A percentile compares a stretch with the other conserved stretches of the same genome.
phyloP scores from a whole-genome alignment of 2,329 filamentous ascomycete genomes.

The Aciculosporium take region DNA sequence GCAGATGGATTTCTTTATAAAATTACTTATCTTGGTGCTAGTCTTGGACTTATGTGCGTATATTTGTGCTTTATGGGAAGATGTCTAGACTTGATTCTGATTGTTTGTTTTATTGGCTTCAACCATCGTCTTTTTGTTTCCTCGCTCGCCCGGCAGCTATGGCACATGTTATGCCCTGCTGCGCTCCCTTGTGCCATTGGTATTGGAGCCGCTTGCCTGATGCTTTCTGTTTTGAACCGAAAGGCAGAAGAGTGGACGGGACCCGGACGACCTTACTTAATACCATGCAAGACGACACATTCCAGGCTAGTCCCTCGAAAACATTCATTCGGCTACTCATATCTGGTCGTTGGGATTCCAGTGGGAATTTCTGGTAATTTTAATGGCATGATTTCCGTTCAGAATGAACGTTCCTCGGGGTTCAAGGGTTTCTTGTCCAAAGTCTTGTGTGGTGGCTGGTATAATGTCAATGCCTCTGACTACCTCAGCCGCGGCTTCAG shows the following conservation, averaged over 20 bases:
- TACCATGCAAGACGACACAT: constrained; percentile 53
- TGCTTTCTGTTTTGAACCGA: background rate
- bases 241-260: constrained; percentile 3
- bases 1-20: constrained; percentile 7
- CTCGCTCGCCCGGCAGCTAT: background rate
- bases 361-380: constrained; percentile 44
- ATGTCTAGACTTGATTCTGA: constrained; percentile 11
- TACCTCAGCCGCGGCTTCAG: constrained; percentile 43
- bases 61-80: constrained; percentile 11
- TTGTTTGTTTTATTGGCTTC: constrained; percentile 2
- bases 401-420: constrained; percentile 8
- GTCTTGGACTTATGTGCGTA: constrained; percentile 3
- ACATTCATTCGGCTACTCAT: constrained; percentile 56
- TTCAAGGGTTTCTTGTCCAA: constrained; percentile 2
- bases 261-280: constrained; percentile 32
- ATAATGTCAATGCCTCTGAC: constrained; percentile 43
- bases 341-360: constrained; percentile 54
- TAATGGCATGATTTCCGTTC: constrained; percentile 41
- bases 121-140: background rate
- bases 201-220: background rate
- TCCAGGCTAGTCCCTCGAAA: constrained; percentile 50
- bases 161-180: background rate
- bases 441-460: constrained; percentile 29
- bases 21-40: background rate
- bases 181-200: background rate